Percentiles rank a stretch among this genome's conserved stretches.
These are phyloP conservation scores for Codiaeum variegatum DNA, from an alignment of 441 rosid species.

Conservation along the genomic window DNA sequence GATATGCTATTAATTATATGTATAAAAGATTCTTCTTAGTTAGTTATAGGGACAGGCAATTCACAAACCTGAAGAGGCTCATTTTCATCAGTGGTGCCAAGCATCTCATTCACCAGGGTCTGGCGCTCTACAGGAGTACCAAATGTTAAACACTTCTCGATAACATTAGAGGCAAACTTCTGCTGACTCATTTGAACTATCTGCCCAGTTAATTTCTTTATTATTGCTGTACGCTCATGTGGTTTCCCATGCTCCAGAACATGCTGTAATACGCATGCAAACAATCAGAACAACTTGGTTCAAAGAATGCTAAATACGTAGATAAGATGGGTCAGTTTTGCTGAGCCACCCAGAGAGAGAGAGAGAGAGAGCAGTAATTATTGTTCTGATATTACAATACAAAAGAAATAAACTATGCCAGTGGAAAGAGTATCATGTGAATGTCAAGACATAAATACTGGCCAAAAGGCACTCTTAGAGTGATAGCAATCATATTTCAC, in stretches of 20 bases:
- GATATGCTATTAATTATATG: background rate
- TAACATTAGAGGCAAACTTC: conserved; percentile 74
- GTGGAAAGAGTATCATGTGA: background rate
- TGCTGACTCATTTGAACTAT: conserved; percentile 85
- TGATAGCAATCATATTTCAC: conserved; percentile 3
- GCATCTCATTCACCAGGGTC: conserved; percentile 74
- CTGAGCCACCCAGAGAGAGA: background rate
- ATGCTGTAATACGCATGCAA: conserved; percentile 43
- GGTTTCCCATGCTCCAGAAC: conserved; percentile 75
- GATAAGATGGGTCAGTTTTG: background rate
- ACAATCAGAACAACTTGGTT: conserved; percentile 10
- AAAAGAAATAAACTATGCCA: background rate
- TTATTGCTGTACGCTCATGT: conserved; percentile 57
- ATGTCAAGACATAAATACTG: background rate
- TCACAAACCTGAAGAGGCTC: conserved; percentile 74
- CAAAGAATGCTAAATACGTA: background rate
- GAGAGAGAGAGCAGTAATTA: background rate
- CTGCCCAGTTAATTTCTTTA: conserved; percentile 60
- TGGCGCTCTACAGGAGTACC: conserved; percentile 59
- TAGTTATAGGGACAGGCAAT: background rate
- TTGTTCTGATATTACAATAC: background rate
- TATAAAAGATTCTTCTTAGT: background rate
- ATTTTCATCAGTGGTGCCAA: conserved; percentile 70
- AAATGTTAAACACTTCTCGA: conserved; percentile 69
- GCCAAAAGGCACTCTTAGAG: conserved; percentile 1